Conservation (phyloP, 495 filamentous ascomycete species). For the Aspergillus haitiensis region DNA sequence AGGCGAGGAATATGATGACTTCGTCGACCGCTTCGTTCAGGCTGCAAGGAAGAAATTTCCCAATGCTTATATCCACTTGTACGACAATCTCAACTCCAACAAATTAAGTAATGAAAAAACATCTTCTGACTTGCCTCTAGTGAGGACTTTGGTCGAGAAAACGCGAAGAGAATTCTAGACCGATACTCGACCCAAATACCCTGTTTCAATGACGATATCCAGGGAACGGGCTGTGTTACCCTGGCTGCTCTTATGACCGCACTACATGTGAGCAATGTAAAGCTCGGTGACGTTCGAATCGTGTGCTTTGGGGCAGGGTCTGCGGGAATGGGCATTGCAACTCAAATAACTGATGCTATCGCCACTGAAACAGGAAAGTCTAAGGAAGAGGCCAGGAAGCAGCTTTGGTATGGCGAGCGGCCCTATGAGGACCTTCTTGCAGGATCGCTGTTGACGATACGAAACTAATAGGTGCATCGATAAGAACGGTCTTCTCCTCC, state of each 20-base stretch:
- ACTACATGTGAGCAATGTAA: constrained; percentile 64
- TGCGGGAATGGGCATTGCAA: constrained; percentile 85
- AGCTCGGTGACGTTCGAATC: constrained; percentile 65
- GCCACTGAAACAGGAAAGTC: constrained; percentile 63
- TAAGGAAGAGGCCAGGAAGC: constrained; percentile 72
- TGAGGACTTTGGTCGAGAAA: constrained; percentile 60
- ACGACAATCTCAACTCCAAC: constrained; percentile 10
- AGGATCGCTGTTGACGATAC: not conserved
- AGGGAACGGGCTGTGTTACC: constrained; percentile 86
- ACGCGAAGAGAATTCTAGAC: constrained; percentile 69
- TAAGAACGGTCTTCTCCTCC: constrained; percentile 73
- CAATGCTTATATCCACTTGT: constrained; percentile 82
- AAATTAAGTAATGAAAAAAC: not conserved
- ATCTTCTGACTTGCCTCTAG: constrained; percentile 23
- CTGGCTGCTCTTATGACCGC: constrained; percentile 77
- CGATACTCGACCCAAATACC: constrained; percentile 68
- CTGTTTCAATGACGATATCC: constrained; percentile 90
- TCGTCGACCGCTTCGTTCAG: constrained; percentile 73
- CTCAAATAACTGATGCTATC: constrained; percentile 79
- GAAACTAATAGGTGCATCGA: constrained; percentile 67
- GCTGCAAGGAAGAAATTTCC: constrained; percentile 69
- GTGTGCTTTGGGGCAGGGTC: constrained; percentile 80
- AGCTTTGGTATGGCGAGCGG: constrained; percentile 66
- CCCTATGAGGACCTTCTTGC: not conserved
- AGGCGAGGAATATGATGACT: constrained; percentile 75